Evolutionary conservation across 2,329 filamentous ascomycete genomes (phyloP).

Genomic region (Colletotrichum eremochloae): DNA sequence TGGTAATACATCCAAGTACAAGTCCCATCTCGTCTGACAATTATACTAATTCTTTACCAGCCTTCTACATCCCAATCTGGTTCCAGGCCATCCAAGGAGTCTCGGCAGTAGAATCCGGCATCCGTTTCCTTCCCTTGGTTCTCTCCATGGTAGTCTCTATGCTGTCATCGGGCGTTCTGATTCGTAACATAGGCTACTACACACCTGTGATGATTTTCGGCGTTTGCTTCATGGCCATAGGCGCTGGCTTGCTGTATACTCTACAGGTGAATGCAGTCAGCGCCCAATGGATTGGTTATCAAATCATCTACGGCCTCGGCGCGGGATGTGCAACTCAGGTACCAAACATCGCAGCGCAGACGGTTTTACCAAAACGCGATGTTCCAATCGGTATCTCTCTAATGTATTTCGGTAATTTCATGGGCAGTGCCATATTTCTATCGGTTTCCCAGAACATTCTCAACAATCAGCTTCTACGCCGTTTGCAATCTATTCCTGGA

Average conservation of each 20-base stretch:
- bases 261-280: slow-evolving; percentile 48
- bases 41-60: slow-evolving; percentile 51
- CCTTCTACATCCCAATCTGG: slow-evolving; percentile 60
- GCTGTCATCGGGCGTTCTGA: slow-evolving; percentile 50
- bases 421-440: slow-evolving; percentile 63
- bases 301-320: slow-evolving; percentile 46
- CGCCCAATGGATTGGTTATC: slow-evolving; percentile 47
- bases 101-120: slow-evolving; percentile 54
- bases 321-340: slow-evolving; percentile 55
- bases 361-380: slow-evolving; percentile 56
- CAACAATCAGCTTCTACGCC: slow-evolving; percentile 58
- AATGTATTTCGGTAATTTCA: slow-evolving; percentile 59
- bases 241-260: slow-evolving; percentile 53
- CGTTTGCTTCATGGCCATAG: slow-evolving; percentile 51
- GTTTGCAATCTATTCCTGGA: slow-evolving; percentile 52
- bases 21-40: too few species aligned
- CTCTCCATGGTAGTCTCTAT: slow-evolving; percentile 53
- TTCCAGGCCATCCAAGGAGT: slow-evolving; percentile 60
- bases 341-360: slow-evolving; percentile 60
- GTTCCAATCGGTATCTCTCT: slow-evolving; percentile 61
- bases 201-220: slow-evolving; percentile 59
- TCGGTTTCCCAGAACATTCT: slow-evolving; percentile 65
- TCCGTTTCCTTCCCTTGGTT: slow-evolving; percentile 56
- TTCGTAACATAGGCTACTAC: slow-evolving; percentile 59
- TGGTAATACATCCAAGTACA: slow-evolving; percentile 41